A percentile compares a stretch with the other conserved stretches of the same genome.
Evolutionary conservation across 768 basidiomycete species (phyloP).

Genomic region (Fibroporia radiculosa): DNA sequence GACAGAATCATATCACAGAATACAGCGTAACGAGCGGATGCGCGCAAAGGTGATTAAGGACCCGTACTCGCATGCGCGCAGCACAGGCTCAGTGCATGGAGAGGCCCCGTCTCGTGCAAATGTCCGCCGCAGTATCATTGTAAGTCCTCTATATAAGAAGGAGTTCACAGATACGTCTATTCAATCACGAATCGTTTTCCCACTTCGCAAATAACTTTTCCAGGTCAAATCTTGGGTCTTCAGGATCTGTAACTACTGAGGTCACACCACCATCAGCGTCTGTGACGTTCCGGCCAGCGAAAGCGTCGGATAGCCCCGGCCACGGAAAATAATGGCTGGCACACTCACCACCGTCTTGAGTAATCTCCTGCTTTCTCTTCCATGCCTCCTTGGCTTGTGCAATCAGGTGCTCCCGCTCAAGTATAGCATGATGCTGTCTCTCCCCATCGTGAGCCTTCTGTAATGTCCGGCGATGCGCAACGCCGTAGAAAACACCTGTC

Average conservation of each 20-base stretch:
- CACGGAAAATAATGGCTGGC: background rate
- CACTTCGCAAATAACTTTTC: constrained; percentile 79
- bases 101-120: too few species aligned
- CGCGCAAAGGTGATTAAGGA: too few species aligned
- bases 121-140: too few species aligned
- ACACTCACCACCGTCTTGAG: constrained; percentile 46
- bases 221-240: constrained; percentile 92
- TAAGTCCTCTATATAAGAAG: background rate
- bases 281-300: background rate
- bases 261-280: constrained; percentile 3
- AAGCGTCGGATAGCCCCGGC: background rate
- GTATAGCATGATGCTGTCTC: constrained; percentile 65
- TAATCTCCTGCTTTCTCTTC: constrained; percentile 63
- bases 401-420: constrained; percentile 70
- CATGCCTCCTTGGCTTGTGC: constrained; percentile 86
- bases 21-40: too few species aligned
- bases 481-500: constrained; percentile 84
- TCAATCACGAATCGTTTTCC: constrained; percentile 43
- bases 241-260: constrained; percentile 86
- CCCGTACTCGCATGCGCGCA: too few species aligned
- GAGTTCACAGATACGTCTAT: background rate
- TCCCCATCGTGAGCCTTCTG: constrained; percentile 74
- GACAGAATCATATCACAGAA: too few species aligned
- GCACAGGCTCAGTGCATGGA: too few species aligned
- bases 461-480: constrained; percentile 85